A percentile compares a stretch with the other conserved stretches of the same genome.
phyloP scores from a whole-genome alignment of 805 yeast genomes.

The Cyberlindnera mycetangii region DNA sequence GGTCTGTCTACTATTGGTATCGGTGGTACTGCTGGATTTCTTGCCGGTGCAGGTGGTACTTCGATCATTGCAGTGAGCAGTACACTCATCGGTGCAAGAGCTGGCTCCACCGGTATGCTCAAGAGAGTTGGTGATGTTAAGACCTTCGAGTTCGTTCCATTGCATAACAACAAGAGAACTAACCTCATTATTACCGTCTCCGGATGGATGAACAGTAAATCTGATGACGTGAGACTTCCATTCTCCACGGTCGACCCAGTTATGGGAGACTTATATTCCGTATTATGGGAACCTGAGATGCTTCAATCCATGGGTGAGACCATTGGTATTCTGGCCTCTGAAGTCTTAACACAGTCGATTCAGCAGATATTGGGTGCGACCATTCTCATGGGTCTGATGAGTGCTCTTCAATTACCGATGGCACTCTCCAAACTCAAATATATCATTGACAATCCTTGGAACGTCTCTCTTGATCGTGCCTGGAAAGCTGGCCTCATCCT shows the following conservation, averaged over 20 bases:
- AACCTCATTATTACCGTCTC: constrained; percentile 85
- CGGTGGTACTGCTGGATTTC: constrained; percentile 85
- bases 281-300: constrained; percentile 98
- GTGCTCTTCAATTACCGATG: constrained; percentile 92
- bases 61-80: constrained; percentile 91
- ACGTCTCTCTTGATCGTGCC: constrained; percentile 92
- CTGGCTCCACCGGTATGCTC: constrained; percentile 83
- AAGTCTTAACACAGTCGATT: constrained; percentile 85
- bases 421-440: constrained; percentile 85
- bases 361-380: constrained; percentile 96
- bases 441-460: constrained; percentile 95
- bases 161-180: constrained; percentile 86
- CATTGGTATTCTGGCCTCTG: constrained; percentile 87
- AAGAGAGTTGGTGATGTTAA: constrained; percentile 87
- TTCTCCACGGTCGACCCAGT: constrained; percentile 96
- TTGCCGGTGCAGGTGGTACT: constrained; percentile 97
- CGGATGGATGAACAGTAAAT: constrained; percentile 96
- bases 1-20: constrained; percentile 95
- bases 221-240: constrained; percentile 95
- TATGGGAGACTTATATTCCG: constrained; percentile 92
- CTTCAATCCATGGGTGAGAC: constrained; percentile 95
- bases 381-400: constrained; percentile 81
- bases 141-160: constrained; percentile 90
- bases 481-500: constrained; percentile 92
- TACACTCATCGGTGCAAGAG: constrained; percentile 84